phyloP scores from a whole-genome alignment of 176 grass and related monocot genomes.

The Oryza meyeriana region DNA sequence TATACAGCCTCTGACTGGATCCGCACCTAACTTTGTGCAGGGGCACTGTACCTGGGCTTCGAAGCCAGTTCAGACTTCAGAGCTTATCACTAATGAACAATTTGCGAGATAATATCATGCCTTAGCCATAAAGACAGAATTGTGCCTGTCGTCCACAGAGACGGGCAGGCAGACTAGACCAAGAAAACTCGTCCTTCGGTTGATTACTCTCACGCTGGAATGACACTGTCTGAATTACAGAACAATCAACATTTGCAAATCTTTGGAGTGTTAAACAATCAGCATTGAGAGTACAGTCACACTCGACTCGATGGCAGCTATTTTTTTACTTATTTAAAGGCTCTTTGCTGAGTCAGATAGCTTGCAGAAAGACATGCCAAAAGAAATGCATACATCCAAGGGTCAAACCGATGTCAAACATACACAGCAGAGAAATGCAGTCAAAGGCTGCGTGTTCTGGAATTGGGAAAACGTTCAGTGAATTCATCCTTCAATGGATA shows the following conservation, averaged over 20 bases:
- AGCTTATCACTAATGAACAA: neutral
- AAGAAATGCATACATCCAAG: neutral
- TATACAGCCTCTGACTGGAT: neutral
- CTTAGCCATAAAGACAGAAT: neutral
- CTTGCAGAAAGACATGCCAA: neutral
- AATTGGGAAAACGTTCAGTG: neutral
- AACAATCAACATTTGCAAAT: neutral
- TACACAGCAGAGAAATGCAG: neutral
- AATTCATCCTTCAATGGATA: neutral
- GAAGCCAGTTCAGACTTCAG: neutral
- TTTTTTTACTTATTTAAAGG: neutral
- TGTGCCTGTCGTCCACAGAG: neutral
- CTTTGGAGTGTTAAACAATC: neutral
- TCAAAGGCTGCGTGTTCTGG: neutral
- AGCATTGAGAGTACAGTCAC: neutral
- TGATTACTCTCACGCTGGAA: neutral
- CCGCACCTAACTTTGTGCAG: neutral
- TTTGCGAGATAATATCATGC: neutral
- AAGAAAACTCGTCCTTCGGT: neutral
- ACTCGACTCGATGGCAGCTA: neutral
- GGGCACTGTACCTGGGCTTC: slow-evolving; percentile 4
- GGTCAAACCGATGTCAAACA: neutral
- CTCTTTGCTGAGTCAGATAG: neutral
- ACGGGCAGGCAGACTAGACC: neutral
- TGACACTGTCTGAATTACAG: neutral